Percentiles rank a stretch among this genome's conserved stretches.
phyloP scores from a whole-genome alignment of 2,329 filamentous ascomycete species.

The Talaromyces sp. region DNA sequence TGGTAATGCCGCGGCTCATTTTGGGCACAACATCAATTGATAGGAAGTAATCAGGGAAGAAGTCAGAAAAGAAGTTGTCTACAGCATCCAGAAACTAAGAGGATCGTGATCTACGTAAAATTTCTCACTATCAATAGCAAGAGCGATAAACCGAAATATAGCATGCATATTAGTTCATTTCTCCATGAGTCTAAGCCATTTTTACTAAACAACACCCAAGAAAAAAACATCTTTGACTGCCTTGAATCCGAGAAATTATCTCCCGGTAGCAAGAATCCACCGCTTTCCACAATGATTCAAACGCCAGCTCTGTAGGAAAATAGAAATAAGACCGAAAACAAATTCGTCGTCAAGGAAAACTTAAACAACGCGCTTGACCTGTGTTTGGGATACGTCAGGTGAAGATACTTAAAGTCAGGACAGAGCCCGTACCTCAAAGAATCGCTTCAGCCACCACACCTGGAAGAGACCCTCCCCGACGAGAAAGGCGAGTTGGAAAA shows the following conservation, averaged over 20 bases:
- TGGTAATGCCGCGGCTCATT: background rate
- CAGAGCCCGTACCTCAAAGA: constrained; percentile 70
- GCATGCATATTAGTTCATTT: background rate
- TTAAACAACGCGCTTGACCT: constrained; percentile 46
- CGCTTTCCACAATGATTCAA: constrained; percentile 1
- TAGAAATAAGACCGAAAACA: background rate
- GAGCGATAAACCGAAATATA: background rate
- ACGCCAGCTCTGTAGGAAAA: constrained; percentile 2
- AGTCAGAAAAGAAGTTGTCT: too few relatives aligned
- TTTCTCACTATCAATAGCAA: background rate
- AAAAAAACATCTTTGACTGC: background rate
- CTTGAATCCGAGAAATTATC: background rate
- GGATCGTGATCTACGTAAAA: background rate
- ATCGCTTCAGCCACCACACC: constrained; percentile 98
- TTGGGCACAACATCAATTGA: background rate
- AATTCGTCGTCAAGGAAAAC: background rate
- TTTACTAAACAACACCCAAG: background rate
- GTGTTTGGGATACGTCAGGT: constrained; percentile 12
- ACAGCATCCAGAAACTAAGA: too few relatives aligned
- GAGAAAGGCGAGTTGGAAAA: constrained; percentile 88
- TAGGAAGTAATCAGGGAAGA: too few relatives aligned
- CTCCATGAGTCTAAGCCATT: background rate
- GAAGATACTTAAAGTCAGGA: background rate
- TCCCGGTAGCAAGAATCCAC: background rate
- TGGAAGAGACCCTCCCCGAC: constrained; percentile 93